Evolutionary conservation across 352 stramenopile genomes (phyloP), one percentile per base, ranked within the genome.

Genomic region (Phytophthora quininea): DNA sequence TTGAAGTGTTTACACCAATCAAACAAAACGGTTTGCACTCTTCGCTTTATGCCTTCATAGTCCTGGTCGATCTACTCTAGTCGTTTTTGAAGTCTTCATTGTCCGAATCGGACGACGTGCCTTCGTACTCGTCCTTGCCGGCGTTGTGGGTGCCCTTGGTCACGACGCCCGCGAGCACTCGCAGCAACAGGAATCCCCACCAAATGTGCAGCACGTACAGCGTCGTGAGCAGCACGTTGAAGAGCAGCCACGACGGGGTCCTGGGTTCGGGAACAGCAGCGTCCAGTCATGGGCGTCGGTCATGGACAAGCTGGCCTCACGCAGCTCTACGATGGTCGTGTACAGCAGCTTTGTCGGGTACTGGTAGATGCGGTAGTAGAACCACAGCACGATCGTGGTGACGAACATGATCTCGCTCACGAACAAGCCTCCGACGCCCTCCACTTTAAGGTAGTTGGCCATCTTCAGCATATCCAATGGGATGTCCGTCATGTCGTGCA

Each of bases 391-490:
- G 27, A 96, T 56, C 15, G 87, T 75, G 11, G 74, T 69, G 19
- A 88, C 75, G 59, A 95, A 96, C n/a, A 88, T 51, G 31, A 93
- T 75, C 54, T 96, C 89, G 62, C 71, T 87, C 52, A 78, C 66
- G 53, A 96, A 96, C 31, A 89, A 58, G 14, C 86, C 88, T 15
- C 71, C 71, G 31, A 81, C 60, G 51, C 86, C 88, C 66, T 96
- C 89, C 47, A 96, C 65, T 57, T 96, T 94, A 61, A 96, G 81
- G 81, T 96, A 95, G 73, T 97, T 97, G 69, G 67, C 71, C 87
- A 97, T 96, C 76, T 97, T 97, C 52, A 97, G 71, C 71, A 94
- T 77, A 63, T 97, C 90, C 35, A 97, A 74, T 35, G 89, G 86
- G n/a, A 97, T 77, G 61, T 97, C 90, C n/a, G 86, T 94, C 51